Conservation (phyloP, 495 filamentous ascomycete genomes). For the Talaromyces borbonicus region DNA sequence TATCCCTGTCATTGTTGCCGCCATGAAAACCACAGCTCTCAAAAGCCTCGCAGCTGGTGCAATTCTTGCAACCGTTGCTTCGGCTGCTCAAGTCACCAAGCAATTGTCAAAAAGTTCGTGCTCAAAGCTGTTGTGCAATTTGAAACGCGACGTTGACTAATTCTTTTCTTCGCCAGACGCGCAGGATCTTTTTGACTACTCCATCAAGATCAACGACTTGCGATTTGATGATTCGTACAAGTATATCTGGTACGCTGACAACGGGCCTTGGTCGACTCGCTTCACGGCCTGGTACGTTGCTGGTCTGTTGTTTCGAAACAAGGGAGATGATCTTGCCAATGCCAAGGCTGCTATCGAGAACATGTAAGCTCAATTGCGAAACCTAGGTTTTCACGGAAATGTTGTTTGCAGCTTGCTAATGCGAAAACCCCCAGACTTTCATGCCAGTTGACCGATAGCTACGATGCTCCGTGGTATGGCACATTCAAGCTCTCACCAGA, state of each 20-base stretch:
- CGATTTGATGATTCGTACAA: slow-evolving; percentile 23
- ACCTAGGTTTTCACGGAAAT: background rate
- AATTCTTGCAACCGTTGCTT: slow-evolving; percentile 1
- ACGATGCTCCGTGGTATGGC: slow-evolving; percentile 20
- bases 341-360: slow-evolving; percentile 20
- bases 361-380: slow-evolving; percentile 10
- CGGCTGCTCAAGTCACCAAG: slow-evolving; percentile 11
- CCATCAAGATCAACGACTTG: slow-evolving; percentile 20
- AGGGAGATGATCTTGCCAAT: slow-evolving; percentile 17
- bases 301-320: slow-evolving; percentile 18
- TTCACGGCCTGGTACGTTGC: slow-evolving; percentile 24
- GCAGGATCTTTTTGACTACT: slow-evolving; percentile 20
- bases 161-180: slow-evolving; percentile 11
- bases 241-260: slow-evolving; percentile 19
- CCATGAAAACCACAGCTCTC: background rate
- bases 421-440: slow-evolving; percentile 9
- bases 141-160: background rate
- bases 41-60: background rate
- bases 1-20: too few species aligned
- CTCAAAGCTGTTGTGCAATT: background rate
- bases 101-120: slow-evolving; percentile 9
- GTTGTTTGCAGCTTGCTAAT: background rate
- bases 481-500: slow-evolving; percentile 22
- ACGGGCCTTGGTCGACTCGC: slow-evolving; percentile 21
- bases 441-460: slow-evolving; percentile 15